Base-by-base conservation (phyloP, 495 filamentous ascomycete genomes). In the Durotheca rogersii region DNA sequence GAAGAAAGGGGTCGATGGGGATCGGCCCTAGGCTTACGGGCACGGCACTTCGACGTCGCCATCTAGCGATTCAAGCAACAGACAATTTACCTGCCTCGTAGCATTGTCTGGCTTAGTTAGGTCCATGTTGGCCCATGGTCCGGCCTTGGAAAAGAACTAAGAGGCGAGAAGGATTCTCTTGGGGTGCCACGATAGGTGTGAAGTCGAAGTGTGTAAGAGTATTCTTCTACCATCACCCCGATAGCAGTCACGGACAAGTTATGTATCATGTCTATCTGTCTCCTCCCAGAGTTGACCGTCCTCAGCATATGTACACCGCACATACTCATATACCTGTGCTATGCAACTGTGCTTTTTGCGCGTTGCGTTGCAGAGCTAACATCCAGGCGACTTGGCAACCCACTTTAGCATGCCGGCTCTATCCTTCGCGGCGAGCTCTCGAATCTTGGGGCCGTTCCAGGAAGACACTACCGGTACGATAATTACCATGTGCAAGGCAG, bases 11-110 rank as follows among this genome's bases (percentile, higher is more conserved):
- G 30, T 37, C 43, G n/a, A n/a, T n/a, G n/a, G n/a, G n/a, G n/a
- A n/a, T n/a, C n/a, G n/a, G 19, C 25, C 48, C 45, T 43, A 19
- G 39, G 34, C 33, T 32, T 53, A n/a, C n/a, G n/a, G n/a, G n/a
- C n/a, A 35, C 29, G 14, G 42, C 37, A 23, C 15, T 41, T 40
- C 10, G 43, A 3, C 23, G 29, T 31, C 38, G 43, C 18, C 21
- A 20, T 49, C 44, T 32, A 43, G 41, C 14, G 18, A 16, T 34
- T 39, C 34, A 35, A 36, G 29, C 49, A 32, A 32, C 42, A 41
- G 46, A 45, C 14, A 58, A 20, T 33, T 49, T 41, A 41, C 49
- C 49, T 54, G 39, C 42, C 42, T 46, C 50, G n/a, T n/a, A 45
- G 45, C 51, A 53, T 45, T 37, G 30, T 31, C 23, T 33, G 29